These are phyloP conservation scores for Citeromyces siamensis DNA, from an alignment of 1,139 yeast species.

Conservation along the genomic window DNA sequence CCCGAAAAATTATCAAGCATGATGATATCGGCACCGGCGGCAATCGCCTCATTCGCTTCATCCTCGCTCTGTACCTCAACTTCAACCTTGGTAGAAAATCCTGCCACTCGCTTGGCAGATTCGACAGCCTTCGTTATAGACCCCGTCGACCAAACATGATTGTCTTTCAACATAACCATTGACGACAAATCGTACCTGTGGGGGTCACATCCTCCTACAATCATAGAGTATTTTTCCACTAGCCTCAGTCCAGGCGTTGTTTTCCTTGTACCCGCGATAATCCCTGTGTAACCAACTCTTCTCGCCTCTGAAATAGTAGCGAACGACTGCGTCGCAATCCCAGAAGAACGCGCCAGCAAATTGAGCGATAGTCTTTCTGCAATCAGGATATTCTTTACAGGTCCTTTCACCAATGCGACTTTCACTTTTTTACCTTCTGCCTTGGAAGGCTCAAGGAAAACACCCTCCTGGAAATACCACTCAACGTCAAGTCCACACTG, in stretches of 20 bases:
- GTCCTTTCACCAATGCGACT: slow-evolving; percentile 72
- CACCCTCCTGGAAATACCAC: slow-evolving; percentile 71
- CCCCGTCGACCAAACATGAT: slow-evolving; percentile 87
- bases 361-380: slow-evolving; percentile 87
- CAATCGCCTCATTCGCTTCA: slow-evolving; percentile 87
- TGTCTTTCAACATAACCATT: slow-evolving; percentile 95
- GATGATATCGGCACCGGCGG: slow-evolving; percentile 91
- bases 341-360: slow-evolving; percentile 71
- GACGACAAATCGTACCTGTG: slow-evolving; percentile 86
- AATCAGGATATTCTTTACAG: slow-evolving; percentile 63
- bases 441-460: slow-evolving; percentile 33
- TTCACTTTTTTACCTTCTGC: slow-evolving; percentile 41
- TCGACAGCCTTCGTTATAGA: slow-evolving; percentile 77
- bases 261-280: slow-evolving; percentile 94
- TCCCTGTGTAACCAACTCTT: slow-evolving; percentile 63
- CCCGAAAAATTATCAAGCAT: slow-evolving; percentile 89
- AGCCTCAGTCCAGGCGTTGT: slow-evolving; percentile 93
- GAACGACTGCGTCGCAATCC: slow-evolving; percentile 75
- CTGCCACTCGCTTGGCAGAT: slow-evolving; percentile 70
- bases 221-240: slow-evolving; percentile 86
- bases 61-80: slow-evolving; percentile 78
- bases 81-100: slow-evolving; percentile 83
- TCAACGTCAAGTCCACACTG: slow-evolving; percentile 63
- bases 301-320: slow-evolving; percentile 50
- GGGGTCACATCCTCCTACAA: slow-evolving; percentile 90